Percentiles rank a stretch among this genome's conserved stretches.
Conservation (phyloP, 352 stramenopile species). For the Pythium coloratum region DNA sequence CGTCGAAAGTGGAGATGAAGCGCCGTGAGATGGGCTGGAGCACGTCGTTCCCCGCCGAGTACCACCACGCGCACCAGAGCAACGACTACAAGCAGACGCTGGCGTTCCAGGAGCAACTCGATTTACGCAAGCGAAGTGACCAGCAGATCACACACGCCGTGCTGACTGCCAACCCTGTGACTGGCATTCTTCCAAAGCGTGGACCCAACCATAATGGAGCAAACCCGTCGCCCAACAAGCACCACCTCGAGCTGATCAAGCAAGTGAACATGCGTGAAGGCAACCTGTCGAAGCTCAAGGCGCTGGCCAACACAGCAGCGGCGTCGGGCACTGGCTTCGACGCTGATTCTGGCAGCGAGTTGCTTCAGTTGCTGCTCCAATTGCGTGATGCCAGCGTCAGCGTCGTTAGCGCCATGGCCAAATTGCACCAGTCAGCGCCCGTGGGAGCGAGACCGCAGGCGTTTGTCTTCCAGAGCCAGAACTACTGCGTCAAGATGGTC, state of each 20-base stretch:
- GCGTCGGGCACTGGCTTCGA: conserved; percentile 33
- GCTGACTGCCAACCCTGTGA: background rate
- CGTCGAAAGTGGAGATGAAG: conserved; percentile 31
- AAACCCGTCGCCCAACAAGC: conserved; percentile 21
- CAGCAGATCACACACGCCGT: conserved; percentile 29
- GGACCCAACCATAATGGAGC: background rate
- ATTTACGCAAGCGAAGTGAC: conserved; percentile 24
- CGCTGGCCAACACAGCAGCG: conserved; percentile 30
- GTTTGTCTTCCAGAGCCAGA: conserved; percentile 54
- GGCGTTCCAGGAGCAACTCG: conserved; percentile 55
- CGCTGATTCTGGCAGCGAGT: conserved; percentile 44
- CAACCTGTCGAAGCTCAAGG: conserved; percentile 50
- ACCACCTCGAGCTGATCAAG: conserved; percentile 53
- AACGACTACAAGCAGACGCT: conserved; percentile 56
- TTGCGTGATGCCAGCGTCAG: conserved; percentile 57
- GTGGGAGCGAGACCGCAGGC: conserved; percentile 20
- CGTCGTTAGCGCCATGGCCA: conserved; percentile 50
- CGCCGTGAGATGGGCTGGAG: conserved; percentile 71
- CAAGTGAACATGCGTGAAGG: conserved; percentile 62
- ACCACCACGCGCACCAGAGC: conserved; percentile 36
- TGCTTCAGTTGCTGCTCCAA: conserved; percentile 68
- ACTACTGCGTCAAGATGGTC: conserved; percentile 77
- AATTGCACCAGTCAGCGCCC: conserved; percentile 45
- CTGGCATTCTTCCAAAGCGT: background rate
- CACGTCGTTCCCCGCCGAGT: conserved; percentile 70